Evolutionary conservation across 2,329 filamentous ascomycete species (phyloP).

Genomic region (Cladosporium sp.): DNA sequence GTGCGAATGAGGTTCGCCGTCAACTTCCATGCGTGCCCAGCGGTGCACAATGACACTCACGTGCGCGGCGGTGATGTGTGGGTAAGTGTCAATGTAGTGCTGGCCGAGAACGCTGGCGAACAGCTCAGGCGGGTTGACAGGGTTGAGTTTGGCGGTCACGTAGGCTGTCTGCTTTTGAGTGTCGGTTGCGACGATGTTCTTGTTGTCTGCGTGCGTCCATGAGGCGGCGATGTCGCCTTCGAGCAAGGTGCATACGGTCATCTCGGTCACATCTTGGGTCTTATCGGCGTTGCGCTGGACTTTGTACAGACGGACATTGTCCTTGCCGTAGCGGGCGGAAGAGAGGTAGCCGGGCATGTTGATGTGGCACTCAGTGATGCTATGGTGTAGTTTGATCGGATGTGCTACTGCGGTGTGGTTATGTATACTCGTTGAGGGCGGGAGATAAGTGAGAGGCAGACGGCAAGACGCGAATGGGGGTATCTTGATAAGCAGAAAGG

Average conservation of each 20-base stretch:
- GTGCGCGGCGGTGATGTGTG: constrained; percentile 81
- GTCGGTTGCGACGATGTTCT: constrained; percentile 90
- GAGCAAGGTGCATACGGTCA: constrained; percentile 88
- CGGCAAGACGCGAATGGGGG: background rate
- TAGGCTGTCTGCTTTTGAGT: constrained; percentile 92
- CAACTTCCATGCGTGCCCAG: constrained; percentile 84
- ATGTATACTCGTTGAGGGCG: background rate
- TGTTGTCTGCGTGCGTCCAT: constrained; percentile 92
- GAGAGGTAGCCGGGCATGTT: constrained; percentile 44
- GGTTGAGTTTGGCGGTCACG: constrained; percentile 90
- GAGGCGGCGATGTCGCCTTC: constrained; percentile 87
- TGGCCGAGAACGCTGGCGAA: constrained; percentile 79
- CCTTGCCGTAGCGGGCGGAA: constrained; percentile 79
- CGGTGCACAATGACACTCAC: constrained; percentile 78
- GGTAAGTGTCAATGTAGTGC: constrained; percentile 85
- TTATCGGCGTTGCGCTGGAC: constrained; percentile 77
- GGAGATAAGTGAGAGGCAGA: background rate
- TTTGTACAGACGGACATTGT: constrained; percentile 98
- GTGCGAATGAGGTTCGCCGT: constrained; percentile 89
- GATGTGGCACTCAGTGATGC: background rate
- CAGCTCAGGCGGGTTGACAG: constrained; percentile 87
- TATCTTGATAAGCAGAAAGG: background rate
- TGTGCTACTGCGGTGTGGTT: background rate
- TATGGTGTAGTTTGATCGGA: background rate
- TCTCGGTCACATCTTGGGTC: constrained; percentile 82